A percentile compares a stretch with the other conserved stretches of the same genome.
Evolutionary conservation across 805 yeast species (phyloP).

Genomic region (Metschnikowia lunata): DNA sequence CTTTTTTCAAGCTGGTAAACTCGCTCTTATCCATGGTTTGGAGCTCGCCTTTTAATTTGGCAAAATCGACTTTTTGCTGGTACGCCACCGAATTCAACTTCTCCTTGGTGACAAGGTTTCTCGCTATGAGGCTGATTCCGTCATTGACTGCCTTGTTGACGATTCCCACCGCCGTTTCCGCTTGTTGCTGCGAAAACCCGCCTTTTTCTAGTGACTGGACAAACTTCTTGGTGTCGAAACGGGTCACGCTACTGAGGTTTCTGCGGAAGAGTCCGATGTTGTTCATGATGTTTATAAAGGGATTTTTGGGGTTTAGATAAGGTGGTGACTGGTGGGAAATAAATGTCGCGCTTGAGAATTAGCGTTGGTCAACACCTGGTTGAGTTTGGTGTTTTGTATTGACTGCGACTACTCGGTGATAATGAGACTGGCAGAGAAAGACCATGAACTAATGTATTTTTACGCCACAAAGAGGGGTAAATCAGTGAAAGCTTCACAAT

Average conservation of each 20-base stretch:
- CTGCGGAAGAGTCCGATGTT: slow-evolving; percentile 6
- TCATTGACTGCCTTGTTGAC: slow-evolving; percentile 74
- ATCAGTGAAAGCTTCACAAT: no score
- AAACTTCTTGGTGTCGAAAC: slow-evolving; percentile 75
- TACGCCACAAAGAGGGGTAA: no score
- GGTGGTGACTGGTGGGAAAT: no score
- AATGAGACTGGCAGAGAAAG: no score
- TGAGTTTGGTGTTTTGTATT: no score
- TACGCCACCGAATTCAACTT: slow-evolving; percentile 79
- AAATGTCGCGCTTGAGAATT: no score
- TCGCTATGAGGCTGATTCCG: slow-evolving; percentile 69
- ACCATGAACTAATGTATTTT: no score
- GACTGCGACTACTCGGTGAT: no score
- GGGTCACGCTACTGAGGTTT: slow-evolving; percentile 29
- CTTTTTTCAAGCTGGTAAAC: slow-evolving; percentile 73
- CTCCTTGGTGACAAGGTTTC: slow-evolving; percentile 81
- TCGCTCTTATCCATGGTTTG: slow-evolving; percentile 86
- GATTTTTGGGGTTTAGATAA: not conserved
- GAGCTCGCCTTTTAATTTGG: slow-evolving; percentile 87
- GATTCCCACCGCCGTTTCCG: slow-evolving; percentile 72
- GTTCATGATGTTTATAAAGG: not conserved
- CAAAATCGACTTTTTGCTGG: slow-evolving; percentile 95
- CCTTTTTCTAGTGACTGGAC: slow-evolving; percentile 66
- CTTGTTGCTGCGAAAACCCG: slow-evolving; percentile 64
- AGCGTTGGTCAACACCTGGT: no score